phyloP scores from a whole-genome alignment of 108 stramenopile species.

The Conticribra weissflogii region DNA sequence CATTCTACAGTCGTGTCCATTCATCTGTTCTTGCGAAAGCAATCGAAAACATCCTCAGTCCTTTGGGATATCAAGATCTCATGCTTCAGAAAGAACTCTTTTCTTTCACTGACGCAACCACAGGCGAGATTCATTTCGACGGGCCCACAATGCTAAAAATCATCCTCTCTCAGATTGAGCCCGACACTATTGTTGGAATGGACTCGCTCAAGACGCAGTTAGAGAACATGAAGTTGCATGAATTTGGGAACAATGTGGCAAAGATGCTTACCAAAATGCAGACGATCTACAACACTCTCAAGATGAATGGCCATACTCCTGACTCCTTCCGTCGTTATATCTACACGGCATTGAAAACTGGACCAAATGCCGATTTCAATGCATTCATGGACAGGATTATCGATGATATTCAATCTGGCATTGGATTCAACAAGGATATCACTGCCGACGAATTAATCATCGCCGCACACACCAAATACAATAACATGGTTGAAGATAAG shows the following conservation, averaged over 20 bases:
- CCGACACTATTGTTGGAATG: constrained; percentile 9
- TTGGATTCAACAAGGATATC: constrained; percentile 1
- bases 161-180: neutral
- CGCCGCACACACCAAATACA: neutral
- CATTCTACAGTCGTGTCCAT: too few species aligned
- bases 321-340: neutral
- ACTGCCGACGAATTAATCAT: neutral
- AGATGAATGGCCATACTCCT: neutral
- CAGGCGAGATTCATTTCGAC: neutral
- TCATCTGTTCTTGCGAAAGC: too few species aligned
- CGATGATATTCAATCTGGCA: constrained; percentile 2
- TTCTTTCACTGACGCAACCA: neutral
- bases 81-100: neutral
- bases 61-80: too few species aligned
- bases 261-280: neutral
- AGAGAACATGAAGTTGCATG: constrained; percentile 1
- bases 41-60: neutral
- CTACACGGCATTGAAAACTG: neutral
- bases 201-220: neutral
- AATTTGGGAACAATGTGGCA: neutral
- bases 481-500: neutral
- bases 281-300: neutral
- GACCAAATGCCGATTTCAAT: constrained; percentile 15
- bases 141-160: constrained; percentile 8
- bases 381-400: neutral